phyloP scores from a whole-genome alignment of 2,329 filamentous ascomycete species.

The Fusarium nisikadoi region DNA sequence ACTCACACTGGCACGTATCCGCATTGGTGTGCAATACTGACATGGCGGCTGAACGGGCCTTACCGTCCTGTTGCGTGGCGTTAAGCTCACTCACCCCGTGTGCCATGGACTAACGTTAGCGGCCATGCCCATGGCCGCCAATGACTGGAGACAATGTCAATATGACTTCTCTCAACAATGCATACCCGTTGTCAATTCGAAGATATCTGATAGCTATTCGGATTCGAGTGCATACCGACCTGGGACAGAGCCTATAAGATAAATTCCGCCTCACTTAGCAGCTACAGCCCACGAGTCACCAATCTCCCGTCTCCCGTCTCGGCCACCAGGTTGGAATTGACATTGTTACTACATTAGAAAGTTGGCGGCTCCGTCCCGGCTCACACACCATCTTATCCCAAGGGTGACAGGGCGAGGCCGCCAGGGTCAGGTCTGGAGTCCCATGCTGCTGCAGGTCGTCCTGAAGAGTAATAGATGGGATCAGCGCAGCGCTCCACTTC shows the following conservation, averaged over 20 bases:
- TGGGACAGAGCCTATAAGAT: neutral
- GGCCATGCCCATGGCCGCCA: neutral
- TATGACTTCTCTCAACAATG: neutral
- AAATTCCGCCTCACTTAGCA: neutral
- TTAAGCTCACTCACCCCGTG: neutral
- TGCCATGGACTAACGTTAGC: constrained; percentile 18
- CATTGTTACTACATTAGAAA: neutral
- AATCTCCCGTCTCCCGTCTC: neutral
- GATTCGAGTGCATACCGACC: neutral
- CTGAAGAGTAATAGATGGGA: constrained; percentile 22
- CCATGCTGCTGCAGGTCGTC: constrained; percentile 18
- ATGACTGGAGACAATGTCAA: constrained; percentile 1
- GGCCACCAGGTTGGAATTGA: neutral
- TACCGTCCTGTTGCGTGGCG: constrained; percentile 20
- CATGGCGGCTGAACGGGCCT: constrained; percentile 23
- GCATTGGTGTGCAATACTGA: neutral
- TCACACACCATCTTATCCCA: constrained; percentile 15
- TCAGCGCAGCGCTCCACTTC: constrained; percentile 19
- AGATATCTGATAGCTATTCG: neutral
- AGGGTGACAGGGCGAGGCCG: constrained; percentile 7
- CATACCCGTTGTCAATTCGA: neutral
- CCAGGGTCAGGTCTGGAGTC: constrained; percentile 1
- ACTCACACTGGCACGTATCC: neutral
- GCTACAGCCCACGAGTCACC: neutral
- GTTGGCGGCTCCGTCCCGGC: neutral